These are phyloP conservation scores for Pyrenophora seminiperda DNA, from an alignment of 2,329 filamentous ascomycete species.

Conservation along the genomic window DNA sequence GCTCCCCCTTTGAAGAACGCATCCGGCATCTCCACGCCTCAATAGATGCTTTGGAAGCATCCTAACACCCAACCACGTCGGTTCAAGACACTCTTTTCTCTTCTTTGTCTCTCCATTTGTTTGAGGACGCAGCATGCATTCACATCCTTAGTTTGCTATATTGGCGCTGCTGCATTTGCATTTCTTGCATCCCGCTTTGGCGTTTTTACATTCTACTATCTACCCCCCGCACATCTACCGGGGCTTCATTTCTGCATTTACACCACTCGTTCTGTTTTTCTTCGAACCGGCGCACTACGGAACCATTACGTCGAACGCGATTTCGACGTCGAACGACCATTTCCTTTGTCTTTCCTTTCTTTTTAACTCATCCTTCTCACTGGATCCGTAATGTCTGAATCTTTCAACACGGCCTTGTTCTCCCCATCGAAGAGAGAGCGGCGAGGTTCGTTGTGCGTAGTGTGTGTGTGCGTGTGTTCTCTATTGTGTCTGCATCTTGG, in stretches of 20 bases:
- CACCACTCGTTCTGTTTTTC: background rate
- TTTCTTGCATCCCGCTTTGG: slow-evolving; percentile 3
- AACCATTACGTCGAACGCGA: slow-evolving; percentile 38
- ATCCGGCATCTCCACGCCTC: slow-evolving; percentile 31
- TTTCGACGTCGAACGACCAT: slow-evolving; percentile 42
- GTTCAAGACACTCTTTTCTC: background rate
- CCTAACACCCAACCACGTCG: slow-evolving; percentile 5
- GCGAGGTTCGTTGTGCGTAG: no score
- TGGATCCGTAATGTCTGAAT: slow-evolving; percentile 22
- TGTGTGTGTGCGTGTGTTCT: no score
- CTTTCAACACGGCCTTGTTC: slow-evolving; percentile 6
- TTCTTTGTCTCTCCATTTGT: slow-evolving; percentile 17
- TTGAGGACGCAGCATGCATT: background rate
- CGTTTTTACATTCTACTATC: slow-evolving; percentile 9
- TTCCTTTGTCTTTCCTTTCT: slow-evolving; percentile 34
- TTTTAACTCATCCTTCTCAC: slow-evolving; percentile 28
- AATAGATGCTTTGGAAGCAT: slow-evolving; percentile 27
- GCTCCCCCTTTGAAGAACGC: slow-evolving; percentile 37
- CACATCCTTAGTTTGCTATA: background rate
- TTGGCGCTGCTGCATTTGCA: background rate
- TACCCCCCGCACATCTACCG: background rate
- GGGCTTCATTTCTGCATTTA: slow-evolving; percentile 2
- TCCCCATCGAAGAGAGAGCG: no score
- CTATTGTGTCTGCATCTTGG: background rate
- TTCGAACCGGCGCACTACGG: slow-evolving; percentile 32